Evolutionary conservation across 2,329 filamentous ascomycete genomes (phyloP), one percentile per base, ranked within the genome.

Genomic region (Chrysosporium keratinophilum): DNA sequence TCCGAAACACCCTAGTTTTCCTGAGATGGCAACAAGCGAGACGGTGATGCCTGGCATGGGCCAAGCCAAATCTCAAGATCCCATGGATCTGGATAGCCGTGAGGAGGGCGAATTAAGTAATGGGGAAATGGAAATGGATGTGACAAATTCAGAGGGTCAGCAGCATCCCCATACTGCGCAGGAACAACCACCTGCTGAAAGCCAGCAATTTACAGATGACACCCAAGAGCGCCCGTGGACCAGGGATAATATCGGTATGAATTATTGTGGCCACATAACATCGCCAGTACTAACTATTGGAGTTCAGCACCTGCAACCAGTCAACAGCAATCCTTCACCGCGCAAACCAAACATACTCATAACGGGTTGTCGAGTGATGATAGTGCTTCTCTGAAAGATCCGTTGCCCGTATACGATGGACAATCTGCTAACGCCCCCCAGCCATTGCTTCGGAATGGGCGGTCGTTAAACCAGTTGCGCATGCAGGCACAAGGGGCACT

Each of bases 41-140:
- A 39, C 20, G 20, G 31, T 34, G 12, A 2, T 43, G n/a, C 17
- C 28, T 15, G 39, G 31, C 11, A 23, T 41, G 43, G 49, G 41
- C 31, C 28, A 33, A 10, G 20, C 17, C 35, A 48, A 54, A 11
- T 15, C 35, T 1, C 41, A 45, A 19, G 56, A 56, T 31, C 62
- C 66, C 14, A 63, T 66, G 31, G 59, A 67, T 47, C 65, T 74
- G 44, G 67, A 67, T 52, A 76, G 78, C 54, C 71, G 71, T 54
- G 87, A 93, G 63, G 87, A 94, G 62, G 87, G 85, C 14, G 88
- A 94, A 66, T 67, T 93, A 31, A 86, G 81, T 58, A 87, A 91
- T 61, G 79, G 76, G 15, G 82, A 84, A 17, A 20, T 23, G 23
- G 40, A 45, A 3, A 20, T 15, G 5, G 50, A 28, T 10, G 14